Percentiles rank a stretch among this genome's conserved stretches.
phyloP scores from a whole-genome alignment of 108 stramenopile species.

The Cyclotella atomus region DNA sequence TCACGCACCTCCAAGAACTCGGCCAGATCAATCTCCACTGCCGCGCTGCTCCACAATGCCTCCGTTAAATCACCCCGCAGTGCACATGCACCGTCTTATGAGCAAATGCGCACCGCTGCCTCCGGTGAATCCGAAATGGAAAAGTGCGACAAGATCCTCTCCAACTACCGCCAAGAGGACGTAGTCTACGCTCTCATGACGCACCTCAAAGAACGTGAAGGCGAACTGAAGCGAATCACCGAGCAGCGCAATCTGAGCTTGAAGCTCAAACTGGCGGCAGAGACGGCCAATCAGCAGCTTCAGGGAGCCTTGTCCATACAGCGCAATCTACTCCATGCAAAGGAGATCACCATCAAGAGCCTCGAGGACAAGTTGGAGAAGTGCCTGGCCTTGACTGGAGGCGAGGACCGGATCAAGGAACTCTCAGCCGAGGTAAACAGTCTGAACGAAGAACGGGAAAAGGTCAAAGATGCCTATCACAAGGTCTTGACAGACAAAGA shows the following conservation, averaged over 20 bases:
- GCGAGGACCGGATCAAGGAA: conserved; percentile 20
- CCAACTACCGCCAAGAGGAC: conserved; percentile 28
- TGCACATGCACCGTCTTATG: background rate
- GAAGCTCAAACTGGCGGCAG: conserved; percentile 19
- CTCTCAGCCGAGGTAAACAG: conserved; percentile 10
- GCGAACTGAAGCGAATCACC: conserved; percentile 24
- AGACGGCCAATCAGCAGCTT: conserved; percentile 16
- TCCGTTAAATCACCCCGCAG: background rate
- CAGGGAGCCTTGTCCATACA: conserved; percentile 8
- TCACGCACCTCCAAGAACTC: background rate
- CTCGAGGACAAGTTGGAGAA: conserved; percentile 17
- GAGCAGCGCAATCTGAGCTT: conserved; percentile 6
- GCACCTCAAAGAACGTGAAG: conserved; percentile 35
- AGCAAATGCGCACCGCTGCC: background rate
- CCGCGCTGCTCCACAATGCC: conserved; percentile 11
- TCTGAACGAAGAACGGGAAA: background rate
- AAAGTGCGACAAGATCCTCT: conserved; percentile 3
- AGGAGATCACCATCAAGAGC: conserved; percentile 24
- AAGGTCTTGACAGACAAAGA: conserved; percentile 27
- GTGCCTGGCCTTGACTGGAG: background rate
- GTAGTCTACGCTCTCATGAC: conserved; percentile 38
- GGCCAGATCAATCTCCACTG: background rate
- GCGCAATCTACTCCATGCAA: conserved; percentile 1
- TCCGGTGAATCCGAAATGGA: background rate
- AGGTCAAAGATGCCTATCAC: conserved; percentile 9